phyloP scores from a whole-genome alignment of 805 yeast species.

The Yamadazyma insecticola region DNA sequence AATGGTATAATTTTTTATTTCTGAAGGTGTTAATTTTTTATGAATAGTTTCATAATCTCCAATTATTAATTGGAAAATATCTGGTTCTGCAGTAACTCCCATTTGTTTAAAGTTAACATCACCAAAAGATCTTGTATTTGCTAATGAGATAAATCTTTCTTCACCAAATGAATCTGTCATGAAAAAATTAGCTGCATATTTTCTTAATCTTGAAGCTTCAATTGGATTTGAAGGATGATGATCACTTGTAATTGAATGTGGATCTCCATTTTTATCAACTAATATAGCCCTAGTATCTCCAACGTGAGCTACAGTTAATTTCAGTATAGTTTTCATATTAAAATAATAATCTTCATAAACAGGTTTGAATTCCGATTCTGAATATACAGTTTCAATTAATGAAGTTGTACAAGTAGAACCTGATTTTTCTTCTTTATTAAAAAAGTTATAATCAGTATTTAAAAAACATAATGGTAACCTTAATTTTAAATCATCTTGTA shows the following conservation, averaged over 20 bases:
- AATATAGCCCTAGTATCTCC: conserved; percentile 89
- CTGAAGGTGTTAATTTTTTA: conserved; percentile 32
- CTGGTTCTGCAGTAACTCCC: conserved; percentile 94
- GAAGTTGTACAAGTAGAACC: conserved; percentile 78
- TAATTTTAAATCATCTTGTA: conserved; percentile 51
- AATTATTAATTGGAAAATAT: conserved; percentile 61
- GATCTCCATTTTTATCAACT: conserved; percentile 77
- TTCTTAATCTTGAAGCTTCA: conserved; percentile 69
- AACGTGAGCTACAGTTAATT: conserved; percentile 77
- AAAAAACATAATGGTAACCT: conserved; percentile 64
- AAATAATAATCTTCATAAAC: conserved; percentile 46
- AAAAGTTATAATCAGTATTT: conserved; percentile 59
- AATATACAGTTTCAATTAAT: conserved; percentile 46
- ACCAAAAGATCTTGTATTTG: conserved; percentile 94
- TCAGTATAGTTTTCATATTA: conserved; percentile 60
- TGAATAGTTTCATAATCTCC: conserved; percentile 47
- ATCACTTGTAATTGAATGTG: conserved; percentile 69
- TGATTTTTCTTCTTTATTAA: conserved; percentile 34
- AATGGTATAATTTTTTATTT: conserved; percentile 30
- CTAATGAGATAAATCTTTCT: conserved; percentile 73
- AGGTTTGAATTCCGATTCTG: conserved; percentile 24
- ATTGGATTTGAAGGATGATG: conserved; percentile 86
- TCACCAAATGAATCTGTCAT: conserved; percentile 93
- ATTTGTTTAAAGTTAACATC: conserved; percentile 73
- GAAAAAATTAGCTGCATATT: conserved; percentile 55